Evolutionary conservation across 371 early-diverging fungal genomes (phyloP), one percentile per base, ranked within the genome.

Genomic region (Smittium culicis): DNA sequence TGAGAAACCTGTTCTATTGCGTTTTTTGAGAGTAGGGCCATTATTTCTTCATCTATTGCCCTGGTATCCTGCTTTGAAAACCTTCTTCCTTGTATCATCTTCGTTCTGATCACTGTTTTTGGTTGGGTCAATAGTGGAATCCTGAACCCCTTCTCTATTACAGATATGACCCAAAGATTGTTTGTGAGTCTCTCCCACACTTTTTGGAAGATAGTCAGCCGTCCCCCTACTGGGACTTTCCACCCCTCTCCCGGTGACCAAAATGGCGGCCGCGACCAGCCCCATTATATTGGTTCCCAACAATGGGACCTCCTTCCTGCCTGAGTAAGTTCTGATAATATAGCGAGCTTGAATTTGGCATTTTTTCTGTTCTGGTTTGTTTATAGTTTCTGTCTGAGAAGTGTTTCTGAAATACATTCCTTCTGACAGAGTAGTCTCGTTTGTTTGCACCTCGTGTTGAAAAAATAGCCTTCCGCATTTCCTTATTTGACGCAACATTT

Each of bases 21-120:
- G 24, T 61, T 61, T 24, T 66, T 66, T 16, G 66, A 20, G 3
- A 66, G 56, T 11, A 32, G 66, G 3, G 59, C 45, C n/a, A 16
- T n/a, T 5, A 66, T 35, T 29, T 32, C 25, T 25, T 55, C 35
- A 14, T 32, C 30, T 29, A 66, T 66, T 55, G n/a, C 2, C 25
- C 59, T 8, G 20, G 20, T 14, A 45, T 45, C 45, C 45, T 45
- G 8, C 45, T 45, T 45, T 45, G 45, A 45, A 14, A 45, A 45
- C 20, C 20, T 8, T 45, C 20, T 45, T 45, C 45, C 45, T 20
- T 14, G 20, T 20, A 14, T 45, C 45, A 45, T 14, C 8, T 20
- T 20, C 20, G 20, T 20, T 45, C 45, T 45, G 45, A 20, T 45
- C 20, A 20, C 20, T 45, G 45, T 45, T 45, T 8, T 8, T 45